Conservation (phyloP, 1,139 yeast species). For the Spathaspora sp. region DNA sequence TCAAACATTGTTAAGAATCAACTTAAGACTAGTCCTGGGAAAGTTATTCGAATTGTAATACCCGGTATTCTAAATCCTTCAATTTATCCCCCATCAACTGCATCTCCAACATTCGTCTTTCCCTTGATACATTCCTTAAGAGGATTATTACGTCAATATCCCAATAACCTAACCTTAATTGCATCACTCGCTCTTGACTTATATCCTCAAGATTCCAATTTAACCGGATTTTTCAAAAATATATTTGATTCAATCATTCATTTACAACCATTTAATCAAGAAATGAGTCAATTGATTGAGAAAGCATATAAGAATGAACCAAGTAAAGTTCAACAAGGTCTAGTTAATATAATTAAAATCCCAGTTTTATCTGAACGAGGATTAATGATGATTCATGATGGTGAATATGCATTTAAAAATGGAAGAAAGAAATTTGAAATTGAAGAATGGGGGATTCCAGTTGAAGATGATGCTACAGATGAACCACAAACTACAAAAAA, state of each 20-base stretch:
- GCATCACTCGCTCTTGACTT: conserved; percentile 65
- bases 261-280: conserved; percentile 82
- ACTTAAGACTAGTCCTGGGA: conserved; percentile 28
- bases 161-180: conserved; percentile 47
- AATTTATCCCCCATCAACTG: conserved; percentile 57
- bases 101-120: conserved; percentile 49
- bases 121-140: conserved; percentile 66
- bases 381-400: conserved; percentile 68
- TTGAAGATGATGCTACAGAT: conserved; percentile 61
- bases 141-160: conserved; percentile 49
- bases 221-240: conserved; percentile 56
- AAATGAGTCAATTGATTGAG: conserved; percentile 63
- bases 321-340: conserved; percentile 80
- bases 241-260: conserved; percentile 70
- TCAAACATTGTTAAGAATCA: conserved; percentile 39
- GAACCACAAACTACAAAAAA: conserved; percentile 33
- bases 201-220: conserved; percentile 53
- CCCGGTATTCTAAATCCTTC: conserved; percentile 84
- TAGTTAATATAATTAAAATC: conserved; percentile 70
- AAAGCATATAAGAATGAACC: conserved; percentile 70
- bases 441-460: conserved; percentile 94
- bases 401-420: conserved; percentile 85
- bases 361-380: conserved; percentile 79
- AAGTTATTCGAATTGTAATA: conserved; percentile 63
- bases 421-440: conserved; percentile 82